Base-by-base conservation (phyloP, 163 green algal species). In the Volvox carteri region DNA sequence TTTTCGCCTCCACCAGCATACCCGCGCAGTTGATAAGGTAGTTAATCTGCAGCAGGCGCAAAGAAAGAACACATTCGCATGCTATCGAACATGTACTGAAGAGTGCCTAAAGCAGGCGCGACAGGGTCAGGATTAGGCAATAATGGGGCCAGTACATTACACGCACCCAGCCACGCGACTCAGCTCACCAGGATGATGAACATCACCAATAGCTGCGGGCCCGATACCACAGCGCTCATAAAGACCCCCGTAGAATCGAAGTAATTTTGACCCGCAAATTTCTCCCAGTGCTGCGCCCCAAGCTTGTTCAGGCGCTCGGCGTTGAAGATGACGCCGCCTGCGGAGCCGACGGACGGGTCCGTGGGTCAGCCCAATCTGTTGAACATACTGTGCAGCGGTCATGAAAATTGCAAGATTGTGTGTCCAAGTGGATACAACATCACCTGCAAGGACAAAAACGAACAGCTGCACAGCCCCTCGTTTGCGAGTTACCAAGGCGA, bases 201-300 rank as follows among this genome's bases (percentile, higher is more conserved):
- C 93, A 96, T 94, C 77, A 89, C 91, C 33, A 97, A 14, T 16
- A 98, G 58, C 33, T 97, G 86, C 2, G 96, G 95, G 1, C 90
- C 94, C 11, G 95, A 97, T n/a, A 98, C 91, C 25, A 98, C 12
- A 0, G 92, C 90, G 7, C 86, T 93, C 42, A 94, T 93, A 79
- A 98, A 98, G 11, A 96, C 88, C 37, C 96, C 96, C 18, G 93
- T 70, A 1, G 67, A 14, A 77, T 98, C 94, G 92, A 98, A 98
- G 91, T 98, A 98, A 76, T 96, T 91, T 54, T 98, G 96, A 37
- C 42, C 80, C 3, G 94, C 79, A 90, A 98, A 98, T 8, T 18
- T 16, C 73, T 88, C 39, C 96, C 96, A 98, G 73, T 97, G 93
- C 65, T 90, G 19, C 1, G 50, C 87, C 1, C 89, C 93, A 28